Evolutionary conservation across 371 early-diverging fungal genomes (phyloP), one percentile per base, ranked within the genome.

Genomic region (Circinella umbellata): DNA sequence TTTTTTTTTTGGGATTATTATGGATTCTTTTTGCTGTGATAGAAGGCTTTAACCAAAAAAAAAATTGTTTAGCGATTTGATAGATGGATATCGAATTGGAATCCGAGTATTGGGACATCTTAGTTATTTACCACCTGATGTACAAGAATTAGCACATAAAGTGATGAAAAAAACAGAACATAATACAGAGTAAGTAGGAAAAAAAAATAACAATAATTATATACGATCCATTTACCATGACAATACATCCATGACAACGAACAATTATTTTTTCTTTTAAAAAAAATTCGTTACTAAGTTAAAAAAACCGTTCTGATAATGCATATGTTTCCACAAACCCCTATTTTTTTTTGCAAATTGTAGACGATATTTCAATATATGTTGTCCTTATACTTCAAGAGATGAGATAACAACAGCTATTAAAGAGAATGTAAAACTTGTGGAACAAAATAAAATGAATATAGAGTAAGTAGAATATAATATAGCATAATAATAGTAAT

Each of bases 311-410:
- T 27, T 27, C 2, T 42, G 42, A 42, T 9, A 1, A 42, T 9
- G 3, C 6, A 4, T 47, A 37, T 17, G 11, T 20, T 18, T 49
- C 42, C 17, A 35, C 42, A 34, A 61, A 35, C 48, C 42, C n/a
- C 15, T 36, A 2, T 42, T 11, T 11, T 9, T 42, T 42, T 42
- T 42, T 6, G 11, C 42, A 42, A 11, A 38, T 38, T 34, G 76
- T 88, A 72, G 93, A 89, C 66, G 85, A 18, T 87, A 91, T 35
- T 86, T 99, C 35, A 99, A 98, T 74, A 88, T 99, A 36, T 98
- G 98, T 72, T 94, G 95, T 70, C 94, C 99, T 4, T 99, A 99
- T 75, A 95, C 96, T 3, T 91, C 98, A n/a, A 89, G 95, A 15
- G 94, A 99, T 72, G 99, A 99, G 79, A 92, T 98, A 66, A 73